Evolutionary conservation across 2,329 filamentous ascomycete species (phyloP), one percentile per base, ranked within the genome.

Genomic region (Fusarium verrucosum): DNA sequence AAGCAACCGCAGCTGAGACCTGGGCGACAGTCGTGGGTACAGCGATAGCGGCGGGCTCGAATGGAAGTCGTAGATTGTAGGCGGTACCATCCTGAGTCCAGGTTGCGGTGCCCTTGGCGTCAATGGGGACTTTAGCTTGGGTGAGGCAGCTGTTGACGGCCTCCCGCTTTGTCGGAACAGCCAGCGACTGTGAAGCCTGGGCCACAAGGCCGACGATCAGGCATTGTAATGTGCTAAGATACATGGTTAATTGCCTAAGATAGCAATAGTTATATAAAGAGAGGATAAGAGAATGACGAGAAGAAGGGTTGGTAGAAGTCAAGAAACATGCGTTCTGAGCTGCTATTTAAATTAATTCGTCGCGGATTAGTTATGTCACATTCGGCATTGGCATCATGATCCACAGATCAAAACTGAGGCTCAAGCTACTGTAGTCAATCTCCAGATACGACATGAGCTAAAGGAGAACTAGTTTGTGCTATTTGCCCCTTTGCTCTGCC

Each of bases 1-100:
- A 85, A 35, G 73, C 70, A 4, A 86, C 77, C 4, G 83, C 79
- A 1, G 74, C 75, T 2, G 81, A 75, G 16, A 85, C 76, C n/a
- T 84, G 77, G 3, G 76, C 69, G 0, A 74, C 67, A 1, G 73
- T 78, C 0, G 62, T 70, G 1, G 77, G 74, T 0, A 76, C 66
- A 4, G 72, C 74, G 9, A 78, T 74, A 14, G 73, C 72, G 2
- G 68, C 64, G 1, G 77, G 77, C 10, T 63, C 63, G 52, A 70
- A 76, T 10, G 71, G 70, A 6, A 77, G 70, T 3, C 76, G 73
- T 4, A 76, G 58, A 50, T 78, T 79, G 63, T 74, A 75, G 0
- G 75, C 71, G 2, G 69, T 62, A 8, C 68, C 71, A 32, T 79
- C 77, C 5, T 72, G 50, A 7, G 70, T 66, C 77, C 78, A 81